These are phyloP conservation scores for Kwoniella dejecticola DNA, from an alignment of 768 basidiomycete genomes.

Conservation along the genomic window DNA sequence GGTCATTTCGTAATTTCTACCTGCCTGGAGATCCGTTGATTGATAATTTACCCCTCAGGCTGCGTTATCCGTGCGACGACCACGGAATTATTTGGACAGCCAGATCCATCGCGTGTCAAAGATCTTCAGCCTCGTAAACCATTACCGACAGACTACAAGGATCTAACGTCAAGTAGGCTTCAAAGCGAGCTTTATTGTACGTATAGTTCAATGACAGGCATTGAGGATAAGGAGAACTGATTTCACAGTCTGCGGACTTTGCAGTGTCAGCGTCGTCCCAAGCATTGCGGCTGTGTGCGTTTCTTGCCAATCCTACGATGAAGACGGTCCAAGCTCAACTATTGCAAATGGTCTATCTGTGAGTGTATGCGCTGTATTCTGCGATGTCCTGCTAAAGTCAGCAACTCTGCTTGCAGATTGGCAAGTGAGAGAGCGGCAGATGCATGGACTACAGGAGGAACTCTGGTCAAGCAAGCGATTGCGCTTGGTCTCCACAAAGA, in stretches of 20 bases:
- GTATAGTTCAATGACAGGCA: too few species aligned
- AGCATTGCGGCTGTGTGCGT: conserved; percentile 51
- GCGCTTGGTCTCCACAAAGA: conserved; percentile 55
- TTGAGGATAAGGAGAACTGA: too few species aligned
- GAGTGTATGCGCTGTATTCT: conserved; percentile 23
- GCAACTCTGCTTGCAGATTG: background rate
- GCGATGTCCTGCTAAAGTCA: background rate
- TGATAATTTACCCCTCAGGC: conserved; percentile 23
- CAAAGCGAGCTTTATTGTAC: conserved; percentile 54
- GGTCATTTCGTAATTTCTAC: background rate
- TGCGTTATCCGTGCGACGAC: conserved; percentile 50
- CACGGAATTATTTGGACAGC: conserved; percentile 49
- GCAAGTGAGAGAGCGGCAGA: conserved; percentile 49
- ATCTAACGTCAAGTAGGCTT: conserved; percentile 50
- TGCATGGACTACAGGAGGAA: conserved; percentile 48
- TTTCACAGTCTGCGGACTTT: too few species aligned
- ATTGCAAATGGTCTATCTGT: conserved; percentile 49
- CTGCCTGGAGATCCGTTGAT: background rate
- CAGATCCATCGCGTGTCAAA: conserved; percentile 19
- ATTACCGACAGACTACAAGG: conserved; percentile 34
- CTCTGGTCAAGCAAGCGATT: conserved; percentile 49
- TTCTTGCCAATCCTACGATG: conserved; percentile 51
- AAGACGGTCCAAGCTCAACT: conserved; percentile 47
- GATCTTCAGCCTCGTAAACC: background rate
- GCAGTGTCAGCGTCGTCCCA: conserved; percentile 55